These are phyloP conservation scores for Gamsiella multidivaricata DNA, from an alignment of 192 early-diverging fungal species.

Conservation along the genomic window DNA sequence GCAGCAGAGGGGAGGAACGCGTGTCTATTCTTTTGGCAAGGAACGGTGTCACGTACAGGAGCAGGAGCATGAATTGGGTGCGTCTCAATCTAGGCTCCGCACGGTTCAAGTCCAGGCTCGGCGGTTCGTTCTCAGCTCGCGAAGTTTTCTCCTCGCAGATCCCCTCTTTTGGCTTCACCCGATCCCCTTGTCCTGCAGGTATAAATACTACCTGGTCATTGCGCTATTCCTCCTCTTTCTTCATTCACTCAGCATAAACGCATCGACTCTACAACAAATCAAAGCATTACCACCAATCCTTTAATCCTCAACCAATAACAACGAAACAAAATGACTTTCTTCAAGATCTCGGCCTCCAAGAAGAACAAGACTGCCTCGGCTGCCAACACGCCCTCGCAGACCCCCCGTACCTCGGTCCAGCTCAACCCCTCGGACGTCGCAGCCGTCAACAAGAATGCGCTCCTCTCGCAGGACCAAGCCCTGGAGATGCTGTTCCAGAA, in stretches of 20 bases:
- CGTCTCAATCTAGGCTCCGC: conserved; percentile 30
- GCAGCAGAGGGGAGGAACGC: too few relatives aligned
- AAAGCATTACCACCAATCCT: neutral
- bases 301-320: conserved; percentile 16
- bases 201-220: neutral
- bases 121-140: neutral
- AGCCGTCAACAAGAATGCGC: conserved; percentile 13
- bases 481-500: conserved; percentile 35
- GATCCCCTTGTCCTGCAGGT: neutral
- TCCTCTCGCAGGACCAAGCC: conserved; percentile 14
- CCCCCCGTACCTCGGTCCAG: conserved; percentile 48
- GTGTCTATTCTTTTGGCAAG: conserved; percentile 6
- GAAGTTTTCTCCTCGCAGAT: neutral
- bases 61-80: too few relatives aligned
- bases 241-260: neutral
- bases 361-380: conserved; percentile 53
- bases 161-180: neutral
- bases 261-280: conserved; percentile 1
- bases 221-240: too few relatives aligned
- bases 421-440: conserved; percentile 19
- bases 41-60: neutral
- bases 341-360: conserved; percentile 47
- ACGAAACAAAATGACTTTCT: conserved; percentile 45
- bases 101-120: conserved; percentile 22
- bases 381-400: conserved; percentile 40